Evolutionary conservation across 371 early-diverging fungal genomes (phyloP), one percentile per base, ranked within the genome.

Genomic region (Coemansia sp.): DNA sequence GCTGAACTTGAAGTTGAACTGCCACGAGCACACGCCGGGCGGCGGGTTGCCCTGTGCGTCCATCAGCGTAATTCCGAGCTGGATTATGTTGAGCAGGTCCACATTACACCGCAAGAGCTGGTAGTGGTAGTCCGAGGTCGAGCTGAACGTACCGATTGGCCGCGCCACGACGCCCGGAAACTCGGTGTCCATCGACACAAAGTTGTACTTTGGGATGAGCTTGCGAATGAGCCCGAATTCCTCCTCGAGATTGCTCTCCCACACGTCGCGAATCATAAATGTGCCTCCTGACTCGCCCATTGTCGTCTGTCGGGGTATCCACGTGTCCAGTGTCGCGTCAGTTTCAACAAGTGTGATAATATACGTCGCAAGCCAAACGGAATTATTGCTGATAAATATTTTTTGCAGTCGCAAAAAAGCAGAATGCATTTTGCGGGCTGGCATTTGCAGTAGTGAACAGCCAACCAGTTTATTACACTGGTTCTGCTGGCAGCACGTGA

Each of bases 161-260:
- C 99, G 85, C 9, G 99, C 99, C 18, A 99, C 98, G 4, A 99
- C 97, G 46, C 99, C 99, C 47, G 99, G 99, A 72, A 99, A 99
- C 80, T 99, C 99, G 7, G 99, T 99, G 81, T 99, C 98, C 99
- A 99, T 99, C 29, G 99, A 87, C 32, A 99, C 83, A 81, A 95
- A 98, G 37, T 93, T 94, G 69, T 98, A 99, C 60, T 88, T 84
- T 75, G 93, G 90, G 16, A 99, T 90, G 31, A 95, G 80, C 68
- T 91, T 87, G 55, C 98, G 90, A 64, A 99, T 84, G 53, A 87
- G 83, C 11, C 82, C 87, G 89, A 99, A 94, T 81, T 99, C 99
- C 56, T 89, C 87, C 71, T 97, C 95, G 54, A 99, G 81, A 80
- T 98, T 99, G 68, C 92, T 88, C 46, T 92, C 96, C 99, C 99